A percentile compares a stretch with the other conserved stretches of the same genome.
These are phyloP conservation scores for Phytophthora gonapodyides DNA, from an alignment of 352 stramenopile genomes.

Conservation along the genomic window DNA sequence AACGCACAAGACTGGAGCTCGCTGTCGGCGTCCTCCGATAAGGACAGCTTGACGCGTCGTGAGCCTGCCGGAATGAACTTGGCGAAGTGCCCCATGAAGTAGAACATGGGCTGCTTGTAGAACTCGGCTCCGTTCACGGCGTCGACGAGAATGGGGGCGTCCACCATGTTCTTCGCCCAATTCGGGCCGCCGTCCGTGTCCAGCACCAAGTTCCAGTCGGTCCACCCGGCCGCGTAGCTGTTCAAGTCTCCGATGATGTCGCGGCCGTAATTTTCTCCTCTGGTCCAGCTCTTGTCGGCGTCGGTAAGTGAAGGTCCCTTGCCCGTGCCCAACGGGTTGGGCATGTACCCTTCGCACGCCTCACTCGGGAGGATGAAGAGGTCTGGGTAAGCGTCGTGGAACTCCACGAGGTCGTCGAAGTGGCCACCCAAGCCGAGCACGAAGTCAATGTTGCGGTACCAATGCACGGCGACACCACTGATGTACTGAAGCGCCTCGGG, in stretches of 20 bases:
- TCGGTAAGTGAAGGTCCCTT: conserved; percentile 42
- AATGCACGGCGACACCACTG: conserved; percentile 83
- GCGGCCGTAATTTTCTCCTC: conserved; percentile 74
- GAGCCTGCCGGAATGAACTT: conserved; percentile 65
- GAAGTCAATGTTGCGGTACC: conserved; percentile 76
- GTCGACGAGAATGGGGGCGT: conserved; percentile 61
- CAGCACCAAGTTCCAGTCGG: conserved; percentile 89
- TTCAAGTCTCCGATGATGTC: conserved; percentile 89
- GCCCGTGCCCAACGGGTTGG: conserved; percentile 42
- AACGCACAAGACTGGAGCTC: conserved; percentile 49
- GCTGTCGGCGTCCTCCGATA: conserved; percentile 23
- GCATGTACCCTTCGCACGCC: conserved; percentile 61
- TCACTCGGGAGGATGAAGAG: conserved; percentile 81
- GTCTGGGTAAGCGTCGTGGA: conserved; percentile 53
- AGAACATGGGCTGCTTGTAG: conserved; percentile 48
- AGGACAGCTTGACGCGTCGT: conserved; percentile 38
- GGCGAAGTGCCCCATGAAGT: conserved; percentile 66
- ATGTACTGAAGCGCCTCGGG: conserved; percentile 68
- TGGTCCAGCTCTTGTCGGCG: conserved; percentile 51
- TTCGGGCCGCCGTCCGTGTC: conserved; percentile 72
- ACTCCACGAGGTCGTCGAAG: conserved; percentile 48
- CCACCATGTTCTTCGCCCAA: conserved; percentile 72
- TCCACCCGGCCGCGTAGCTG: conserved; percentile 80
- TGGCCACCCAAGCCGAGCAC: conserved; percentile 38
- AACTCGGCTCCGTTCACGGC: too few species aligned